Base-by-base conservation (phyloP, 805 yeast species). In the Isabelozyma gotoi region DNA sequence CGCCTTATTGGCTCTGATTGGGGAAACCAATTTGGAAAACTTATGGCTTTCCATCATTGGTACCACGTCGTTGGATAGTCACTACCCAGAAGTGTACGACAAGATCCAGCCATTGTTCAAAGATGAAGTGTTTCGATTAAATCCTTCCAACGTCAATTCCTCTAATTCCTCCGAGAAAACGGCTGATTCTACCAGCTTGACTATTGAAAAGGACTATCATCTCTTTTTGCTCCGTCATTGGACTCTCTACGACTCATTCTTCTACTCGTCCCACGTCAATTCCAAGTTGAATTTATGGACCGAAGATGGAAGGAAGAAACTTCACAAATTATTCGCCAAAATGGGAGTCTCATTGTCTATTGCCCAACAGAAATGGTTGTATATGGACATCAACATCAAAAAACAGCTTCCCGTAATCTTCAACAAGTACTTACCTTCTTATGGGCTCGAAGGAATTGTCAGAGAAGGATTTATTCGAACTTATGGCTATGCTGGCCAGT, bases 41-140 rank as follows among this genome's bases (percentile, higher is more conserved):
- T 67, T 95, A 37, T 94, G 99, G 99, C 71, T 90, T 3, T 76
- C 96, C 0, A 84, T 94, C 2, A 78, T 92, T 10, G 99, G 99
- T 1, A 82, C 95, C 0, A 82, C 94, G 0, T 85, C 97, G 0
- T 65, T 90, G 34, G 92, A 87, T 52, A 72, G 76, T 12, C 78
- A 79, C 47, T 82, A 83, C 51, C 92, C 96, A 2, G 81, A 78
- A 42, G 82, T 91, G 0, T 90, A 89, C 62, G 80, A 82, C 40
- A 71, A 79, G 36, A 63, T 89, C 32, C 82, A 80, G 45, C 96
- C 96, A 0, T 67, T 91, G 7, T 69, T 87, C 44, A 81, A 79
- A 47, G 96, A 89, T 45, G 98, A 94, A 62, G 96, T 90, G 18
- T 74, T 74, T 31, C 80, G 98, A 57, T 62, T 89, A 56, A 72